Evolutionary conservation across 2,329 filamentous ascomycete species (phyloP).

Genomic region (Stachybotrys echinatus): DNA sequence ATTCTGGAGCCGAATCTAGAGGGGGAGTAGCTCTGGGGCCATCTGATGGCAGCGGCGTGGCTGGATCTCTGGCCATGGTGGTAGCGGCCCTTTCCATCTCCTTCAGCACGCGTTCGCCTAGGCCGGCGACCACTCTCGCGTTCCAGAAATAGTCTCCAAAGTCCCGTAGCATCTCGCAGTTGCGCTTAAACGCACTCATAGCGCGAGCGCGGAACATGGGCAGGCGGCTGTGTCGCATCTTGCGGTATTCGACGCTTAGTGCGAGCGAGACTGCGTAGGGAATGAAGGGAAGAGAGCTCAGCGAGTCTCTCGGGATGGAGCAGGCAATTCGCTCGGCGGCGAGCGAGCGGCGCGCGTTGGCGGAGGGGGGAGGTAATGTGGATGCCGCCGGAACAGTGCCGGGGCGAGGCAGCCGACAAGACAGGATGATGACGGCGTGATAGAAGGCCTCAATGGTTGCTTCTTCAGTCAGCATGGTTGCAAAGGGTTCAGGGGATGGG

Average conservation of each 20-base stretch:
- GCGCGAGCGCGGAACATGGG: constrained; percentile 54
- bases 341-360: constrained; percentile 52
- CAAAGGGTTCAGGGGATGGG: not conserved
- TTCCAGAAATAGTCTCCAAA: constrained; percentile 56
- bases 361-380: constrained; percentile 40
- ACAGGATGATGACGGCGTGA: constrained; percentile 58
- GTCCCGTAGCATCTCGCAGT: constrained; percentile 46
- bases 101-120: constrained; percentile 49
- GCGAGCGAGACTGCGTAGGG: constrained; percentile 58
- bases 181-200: constrained; percentile 47
- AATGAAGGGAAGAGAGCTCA: constrained; percentile 52
- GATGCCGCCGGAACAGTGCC: constrained; percentile 31
- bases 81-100: constrained; percentile 52
- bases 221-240: constrained; percentile 56
- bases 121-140: constrained; percentile 46
- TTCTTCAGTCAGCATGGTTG: constrained; percentile 21
- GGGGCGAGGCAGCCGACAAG: constrained; percentile 46
- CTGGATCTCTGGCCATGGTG: constrained; percentile 32
- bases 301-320: constrained; percentile 45
- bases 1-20: constrained; percentile 5
- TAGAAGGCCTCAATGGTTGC: constrained; percentile 60
- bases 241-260: constrained; percentile 56
- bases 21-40: constrained; percentile 14
- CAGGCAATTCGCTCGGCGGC: constrained; percentile 53
- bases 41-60: constrained; percentile 15